phyloP scores from a whole-genome alignment of 495 filamentous ascomycete genomes.

The Penicillium manginii region DNA sequence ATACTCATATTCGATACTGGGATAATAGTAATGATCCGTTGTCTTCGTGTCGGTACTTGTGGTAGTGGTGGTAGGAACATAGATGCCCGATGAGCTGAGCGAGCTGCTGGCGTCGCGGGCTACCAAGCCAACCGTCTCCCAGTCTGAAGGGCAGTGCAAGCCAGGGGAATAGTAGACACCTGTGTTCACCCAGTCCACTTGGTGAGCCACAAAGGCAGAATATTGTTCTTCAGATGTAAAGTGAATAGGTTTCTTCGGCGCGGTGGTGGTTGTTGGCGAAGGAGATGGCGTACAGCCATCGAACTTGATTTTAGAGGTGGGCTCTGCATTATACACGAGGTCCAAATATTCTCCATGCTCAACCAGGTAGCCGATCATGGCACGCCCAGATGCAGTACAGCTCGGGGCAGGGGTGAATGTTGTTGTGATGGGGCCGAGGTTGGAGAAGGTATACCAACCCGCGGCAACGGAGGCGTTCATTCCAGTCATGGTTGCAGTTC shows the following conservation, averaged over 20 bases:
- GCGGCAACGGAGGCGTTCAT: constrained; percentile 8
- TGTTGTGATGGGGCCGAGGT: constrained; percentile 13
- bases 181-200: not conserved
- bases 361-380: not conserved
- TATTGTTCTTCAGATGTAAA: not conserved
- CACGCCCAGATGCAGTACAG: constrained; percentile 2
- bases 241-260: not conserved
- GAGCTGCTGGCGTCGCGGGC: constrained; percentile 5
- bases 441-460: constrained; percentile 16
- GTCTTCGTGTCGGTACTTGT: not conserved
- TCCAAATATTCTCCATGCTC: not conserved
- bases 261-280: not conserved
- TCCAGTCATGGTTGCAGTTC: not conserved
- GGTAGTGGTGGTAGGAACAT: constrained; percentile 3
- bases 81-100: constrained; percentile 6
- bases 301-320: too few species aligned
- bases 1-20: not conserved
- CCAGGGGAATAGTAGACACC: constrained; percentile 15
- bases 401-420: constrained; percentile 15
- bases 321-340: not conserved
- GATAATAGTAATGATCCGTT: not conserved
- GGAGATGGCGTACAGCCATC: not conserved
- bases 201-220: not conserved
- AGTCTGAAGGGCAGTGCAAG: constrained; percentile 15
- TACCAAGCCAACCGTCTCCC: constrained; percentile 15